Evolutionary conservation across 2,329 filamentous ascomycete species (phyloP).

Genomic region (Aureobasidium sp.): DNA sequence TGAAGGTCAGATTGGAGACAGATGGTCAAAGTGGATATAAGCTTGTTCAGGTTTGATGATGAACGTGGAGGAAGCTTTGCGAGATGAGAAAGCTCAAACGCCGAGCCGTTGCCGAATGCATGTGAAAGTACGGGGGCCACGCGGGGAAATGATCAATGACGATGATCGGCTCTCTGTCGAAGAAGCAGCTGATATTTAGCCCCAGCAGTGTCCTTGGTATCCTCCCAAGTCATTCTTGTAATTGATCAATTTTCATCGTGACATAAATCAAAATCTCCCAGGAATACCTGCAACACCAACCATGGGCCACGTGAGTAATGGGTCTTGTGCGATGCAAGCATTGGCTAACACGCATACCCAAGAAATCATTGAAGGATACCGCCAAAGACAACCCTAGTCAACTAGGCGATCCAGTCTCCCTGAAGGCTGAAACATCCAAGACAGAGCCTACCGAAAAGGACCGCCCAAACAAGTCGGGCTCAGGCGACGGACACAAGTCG

Average conservation of each 20-base stretch:
- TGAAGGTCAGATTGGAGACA: slow-evolving; percentile 1
- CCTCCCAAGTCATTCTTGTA: not conserved
- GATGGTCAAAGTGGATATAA: slow-evolving; percentile 4
- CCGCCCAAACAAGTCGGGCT: slow-evolving; percentile 17
- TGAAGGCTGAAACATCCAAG: slow-evolving; percentile 32
- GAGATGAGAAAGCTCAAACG: not conserved
- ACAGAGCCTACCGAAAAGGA: slow-evolving; percentile 26
- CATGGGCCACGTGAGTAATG: slow-evolving; percentile 4
- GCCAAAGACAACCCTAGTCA: slow-evolving; percentile 26
- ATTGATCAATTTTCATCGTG: not conserved
- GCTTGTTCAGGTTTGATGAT: slow-evolving; percentile 1
- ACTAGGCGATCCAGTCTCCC: slow-evolving; percentile 31
- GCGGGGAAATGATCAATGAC: not conserved
- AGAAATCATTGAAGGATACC: slow-evolving; percentile 21
- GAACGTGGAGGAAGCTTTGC: not conserved
- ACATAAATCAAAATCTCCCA: not conserved
- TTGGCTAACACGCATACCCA: not conserved
- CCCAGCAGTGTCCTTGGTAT: not conserved
- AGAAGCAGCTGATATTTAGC: slow-evolving; percentile 1
- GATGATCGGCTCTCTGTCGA: not conserved
- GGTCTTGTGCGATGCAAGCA: not conserved
- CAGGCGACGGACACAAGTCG: slow-evolving; percentile 18
- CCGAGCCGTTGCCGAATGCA: slow-evolving; percentile 1
- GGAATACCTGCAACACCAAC: not conserved
- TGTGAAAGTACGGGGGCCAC: slow-evolving; percentile 8